Percentiles rank a stretch among this genome's conserved stretches.
These are phyloP conservation scores for Ceratocystis harringtonii DNA, from an alignment of 2,329 filamentous ascomycete genomes.

Conservation along the genomic window DNA sequence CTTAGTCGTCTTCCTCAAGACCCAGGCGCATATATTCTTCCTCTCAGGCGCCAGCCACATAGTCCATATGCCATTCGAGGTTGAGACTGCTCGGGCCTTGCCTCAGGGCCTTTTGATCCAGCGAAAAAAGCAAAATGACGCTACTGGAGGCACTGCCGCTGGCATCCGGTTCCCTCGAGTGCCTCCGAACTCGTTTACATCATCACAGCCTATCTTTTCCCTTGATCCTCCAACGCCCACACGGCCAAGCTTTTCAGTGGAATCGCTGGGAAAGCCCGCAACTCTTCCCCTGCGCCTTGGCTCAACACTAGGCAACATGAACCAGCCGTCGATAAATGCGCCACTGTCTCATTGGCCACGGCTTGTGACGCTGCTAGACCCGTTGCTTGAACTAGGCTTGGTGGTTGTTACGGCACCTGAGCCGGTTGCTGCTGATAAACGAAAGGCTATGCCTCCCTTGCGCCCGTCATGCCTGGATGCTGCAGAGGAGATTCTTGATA, in stretches of 20 bases:
- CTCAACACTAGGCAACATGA: constrained; percentile 42
- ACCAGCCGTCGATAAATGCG: constrained; percentile 38
- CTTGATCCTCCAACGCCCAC: constrained; percentile 4
- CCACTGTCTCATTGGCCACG: constrained; percentile 51
- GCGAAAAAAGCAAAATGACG: constrained; percentile 44
- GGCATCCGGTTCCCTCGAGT: constrained; percentile 38
- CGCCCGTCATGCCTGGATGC: constrained; percentile 47
- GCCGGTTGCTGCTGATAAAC: constrained; percentile 22
- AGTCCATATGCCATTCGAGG: constrained; percentile 86
- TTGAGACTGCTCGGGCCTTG: constrained; percentile 71
- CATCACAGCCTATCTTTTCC: constrained; percentile 45
- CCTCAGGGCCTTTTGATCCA: constrained; percentile 76
- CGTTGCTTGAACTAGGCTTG: constrained; percentile 70
- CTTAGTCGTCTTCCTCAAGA: constrained; percentile 79
- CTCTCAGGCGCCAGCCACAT: constrained; percentile 76
- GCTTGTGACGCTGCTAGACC: constrained; percentile 72
- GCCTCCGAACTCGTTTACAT: constrained; percentile 66
- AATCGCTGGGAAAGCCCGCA: constrained; percentile 41
- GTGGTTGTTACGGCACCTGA: constrained; percentile 48
- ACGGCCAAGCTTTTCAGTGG: constrained; percentile 35
- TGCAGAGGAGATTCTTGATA: constrained; percentile 69
- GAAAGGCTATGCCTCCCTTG: constrained; percentile 24
- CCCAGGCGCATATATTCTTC: constrained; percentile 87
- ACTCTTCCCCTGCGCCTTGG: constrained; percentile 37
- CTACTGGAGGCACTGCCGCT: neutral